Conservation (phyloP, 2,329 filamentous ascomycete genomes). For the Fusarium phyllophilum region DNA sequence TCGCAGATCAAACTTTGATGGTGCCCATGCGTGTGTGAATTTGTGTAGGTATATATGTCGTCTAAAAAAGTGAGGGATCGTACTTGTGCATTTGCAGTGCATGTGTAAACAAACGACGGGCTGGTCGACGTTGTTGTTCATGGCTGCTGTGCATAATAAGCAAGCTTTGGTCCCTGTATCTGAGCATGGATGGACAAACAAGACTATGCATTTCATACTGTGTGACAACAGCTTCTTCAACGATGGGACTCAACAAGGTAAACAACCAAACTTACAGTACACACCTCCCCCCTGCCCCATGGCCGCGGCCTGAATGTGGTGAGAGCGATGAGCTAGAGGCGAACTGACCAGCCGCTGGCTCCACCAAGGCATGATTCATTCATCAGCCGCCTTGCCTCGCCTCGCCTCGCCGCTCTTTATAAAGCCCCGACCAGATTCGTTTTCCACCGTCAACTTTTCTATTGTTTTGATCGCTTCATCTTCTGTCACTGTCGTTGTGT, state of each 20-base stretch:
- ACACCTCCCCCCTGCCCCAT: constrained; percentile 25
- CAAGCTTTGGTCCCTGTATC: constrained; percentile 24
- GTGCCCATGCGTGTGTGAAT: background rate
- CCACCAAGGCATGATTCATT: constrained; percentile 47
- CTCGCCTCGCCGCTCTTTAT: constrained; percentile 37
- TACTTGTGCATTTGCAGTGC: constrained; percentile 21
- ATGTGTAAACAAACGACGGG: constrained; percentile 15
- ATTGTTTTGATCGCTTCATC: constrained; percentile 19
- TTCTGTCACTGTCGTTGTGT: constrained; percentile 32
- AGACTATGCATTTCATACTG: constrained; percentile 28
- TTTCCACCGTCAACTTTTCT: background rate
- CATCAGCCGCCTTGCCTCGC: constrained; percentile 42
- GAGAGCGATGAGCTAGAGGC: constrained; percentile 39
- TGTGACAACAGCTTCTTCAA: constrained; percentile 27
- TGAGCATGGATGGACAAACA: background rate
- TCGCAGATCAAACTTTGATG: background rate
- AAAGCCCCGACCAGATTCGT: constrained; percentile 34
- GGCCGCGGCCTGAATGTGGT: constrained; percentile 31
- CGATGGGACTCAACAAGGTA: constrained; percentile 12
- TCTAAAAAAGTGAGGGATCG: constrained; percentile 5
- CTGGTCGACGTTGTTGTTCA: constrained; percentile 20
- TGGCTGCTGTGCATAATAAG: constrained; percentile 3
- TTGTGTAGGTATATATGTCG: background rate
- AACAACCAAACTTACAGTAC: constrained; percentile 5
- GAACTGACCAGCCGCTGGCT: constrained; percentile 41